Percentiles rank a stretch among this genome's conserved stretches.
Evolutionary conservation across 2,329 filamentous ascomycete genomes (phyloP).

Genomic region (Ophiocordyceps unilateralis): DNA sequence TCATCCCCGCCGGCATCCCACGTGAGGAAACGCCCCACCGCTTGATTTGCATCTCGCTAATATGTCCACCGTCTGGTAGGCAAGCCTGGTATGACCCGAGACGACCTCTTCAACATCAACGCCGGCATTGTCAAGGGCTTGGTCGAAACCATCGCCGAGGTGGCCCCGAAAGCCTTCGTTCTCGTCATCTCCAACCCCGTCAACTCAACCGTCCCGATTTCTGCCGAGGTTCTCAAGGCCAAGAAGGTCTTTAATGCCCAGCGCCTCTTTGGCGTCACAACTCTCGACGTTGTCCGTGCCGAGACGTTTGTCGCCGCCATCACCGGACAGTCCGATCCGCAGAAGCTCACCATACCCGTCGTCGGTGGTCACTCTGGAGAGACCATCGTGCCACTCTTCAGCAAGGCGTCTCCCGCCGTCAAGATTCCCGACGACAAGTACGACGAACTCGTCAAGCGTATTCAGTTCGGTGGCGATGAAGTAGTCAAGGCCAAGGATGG

Average conservation of each 20-base stretch:
- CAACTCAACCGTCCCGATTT: slow-evolving; percentile 96
- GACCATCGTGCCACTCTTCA: slow-evolving; percentile 96
- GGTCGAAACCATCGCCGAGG: slow-evolving; percentile 73
- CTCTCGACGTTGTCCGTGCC: slow-evolving; percentile 92
- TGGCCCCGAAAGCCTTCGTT: slow-evolving; percentile 82
- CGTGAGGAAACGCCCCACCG: slow-evolving; percentile 38
- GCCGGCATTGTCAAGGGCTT: slow-evolving; percentile 93
- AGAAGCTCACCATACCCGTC: slow-evolving; percentile 74
- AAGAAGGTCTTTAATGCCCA: slow-evolving; percentile 88
- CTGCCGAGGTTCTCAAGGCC: slow-evolving; percentile 88
- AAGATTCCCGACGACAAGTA: slow-evolving; percentile 80
- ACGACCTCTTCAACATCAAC: slow-evolving; percentile 99
- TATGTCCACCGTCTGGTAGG: slow-evolving; percentile 31
- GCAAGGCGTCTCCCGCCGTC: slow-evolving; percentile 66
- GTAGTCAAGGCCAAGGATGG: slow-evolving; percentile 92
- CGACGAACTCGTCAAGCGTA: slow-evolving; percentile 77
- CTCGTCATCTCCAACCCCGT: slow-evolving; percentile 98
- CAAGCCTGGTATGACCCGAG: slow-evolving; percentile 98
- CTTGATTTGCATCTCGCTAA: not conserved
- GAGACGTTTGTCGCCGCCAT: slow-evolving; percentile 91
- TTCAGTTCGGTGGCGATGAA: slow-evolving; percentile 96
- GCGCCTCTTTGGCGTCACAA: slow-evolving; percentile 96
- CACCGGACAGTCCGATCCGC: slow-evolving; percentile 63
- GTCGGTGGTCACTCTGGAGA: slow-evolving; percentile 95
- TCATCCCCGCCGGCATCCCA: slow-evolving; percentile 96